phyloP scores from a whole-genome alignment of 176 grass and related monocot genomes.

The Oryza meyeriana region DNA sequence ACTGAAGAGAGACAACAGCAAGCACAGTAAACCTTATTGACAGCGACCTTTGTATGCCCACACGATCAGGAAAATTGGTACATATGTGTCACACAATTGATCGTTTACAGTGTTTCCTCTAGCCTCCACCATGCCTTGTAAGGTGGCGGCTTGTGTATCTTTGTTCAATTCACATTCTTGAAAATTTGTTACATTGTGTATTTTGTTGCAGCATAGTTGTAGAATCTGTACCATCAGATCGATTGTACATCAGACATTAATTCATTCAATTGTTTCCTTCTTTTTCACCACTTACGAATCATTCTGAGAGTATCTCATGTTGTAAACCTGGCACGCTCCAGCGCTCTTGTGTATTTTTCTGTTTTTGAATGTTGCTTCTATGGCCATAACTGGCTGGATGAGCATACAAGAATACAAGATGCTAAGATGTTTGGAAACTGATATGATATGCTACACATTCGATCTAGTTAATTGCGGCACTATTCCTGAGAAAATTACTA shows the following conservation, averaged over 20 bases:
- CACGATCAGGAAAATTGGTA: conserved; percentile 45
- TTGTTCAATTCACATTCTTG: conserved; percentile 63
- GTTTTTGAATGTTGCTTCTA: neutral
- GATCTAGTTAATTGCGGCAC: neutral
- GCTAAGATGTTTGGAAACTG: neutral
- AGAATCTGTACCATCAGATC: conserved; percentile 53
- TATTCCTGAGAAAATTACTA: too few species aligned
- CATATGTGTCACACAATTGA: conserved; percentile 57
- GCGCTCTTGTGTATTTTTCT: neutral
- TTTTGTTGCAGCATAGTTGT: conserved; percentile 55
- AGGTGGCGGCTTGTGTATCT: conserved; percentile 49
- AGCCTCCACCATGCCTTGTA: conserved; percentile 13
- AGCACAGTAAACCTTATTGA: conserved; percentile 81
- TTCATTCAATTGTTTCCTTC: conserved; percentile 70
- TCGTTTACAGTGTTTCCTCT: conserved; percentile 51
- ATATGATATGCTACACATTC: neutral
- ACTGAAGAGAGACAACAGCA: conserved; percentile 94
- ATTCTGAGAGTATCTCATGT: neutral
- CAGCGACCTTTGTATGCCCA: conserved; percentile 6
- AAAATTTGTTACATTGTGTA: conserved; percentile 50
- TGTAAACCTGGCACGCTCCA: neutral
- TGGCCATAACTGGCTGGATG: neutral
- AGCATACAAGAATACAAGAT: too few species aligned
- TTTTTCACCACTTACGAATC: neutral
- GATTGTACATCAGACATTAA: conserved; percentile 72